These are phyloP conservation scores for Paramecium tetraurelia DNA, from an alignment of 73 alveolate genomes.

Conservation along the genomic window DNA sequence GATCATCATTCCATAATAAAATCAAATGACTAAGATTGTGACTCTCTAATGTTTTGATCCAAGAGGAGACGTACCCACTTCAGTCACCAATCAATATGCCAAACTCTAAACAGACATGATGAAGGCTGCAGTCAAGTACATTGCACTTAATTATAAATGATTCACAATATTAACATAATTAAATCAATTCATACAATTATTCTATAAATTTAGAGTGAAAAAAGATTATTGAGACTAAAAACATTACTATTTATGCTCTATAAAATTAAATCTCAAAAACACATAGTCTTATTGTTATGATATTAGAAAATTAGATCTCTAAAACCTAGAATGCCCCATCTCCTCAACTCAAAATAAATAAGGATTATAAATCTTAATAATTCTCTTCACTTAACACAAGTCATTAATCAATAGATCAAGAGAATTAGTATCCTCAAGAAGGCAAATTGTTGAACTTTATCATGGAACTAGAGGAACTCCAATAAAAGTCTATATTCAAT, in stretches of 20 bases:
- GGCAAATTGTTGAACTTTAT: not conserved
- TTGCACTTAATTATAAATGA: constrained; percentile 9
- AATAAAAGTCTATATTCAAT: not conserved
- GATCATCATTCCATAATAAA: constrained; percentile 1
- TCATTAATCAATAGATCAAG: not conserved
- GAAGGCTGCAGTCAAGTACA: constrained; percentile 14
- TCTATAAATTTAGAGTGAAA: not conserved
- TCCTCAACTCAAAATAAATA: not conserved
- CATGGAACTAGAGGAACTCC: not conserved
- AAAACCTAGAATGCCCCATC: not conserved
- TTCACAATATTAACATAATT: not conserved
- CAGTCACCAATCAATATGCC: constrained; percentile 25
- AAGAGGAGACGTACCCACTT: constrained; percentile 12
- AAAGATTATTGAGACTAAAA: not conserved
- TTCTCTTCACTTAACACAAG: not conserved
- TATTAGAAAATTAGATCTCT: not conserved
- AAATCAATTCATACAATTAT: not conserved
- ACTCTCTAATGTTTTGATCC: constrained; percentile 35
- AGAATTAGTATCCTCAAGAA: not conserved
- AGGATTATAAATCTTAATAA: not conserved
- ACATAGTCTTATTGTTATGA: not conserved
- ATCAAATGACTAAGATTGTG: constrained; percentile 36
- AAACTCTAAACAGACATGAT: constrained; percentile 31
- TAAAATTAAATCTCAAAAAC: not conserved
- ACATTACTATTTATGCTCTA: not conserved